These are phyloP conservation scores for Dacryopinax spathularia DNA, from an alignment of 768 basidiomycete genomes.

Conservation along the genomic window DNA sequence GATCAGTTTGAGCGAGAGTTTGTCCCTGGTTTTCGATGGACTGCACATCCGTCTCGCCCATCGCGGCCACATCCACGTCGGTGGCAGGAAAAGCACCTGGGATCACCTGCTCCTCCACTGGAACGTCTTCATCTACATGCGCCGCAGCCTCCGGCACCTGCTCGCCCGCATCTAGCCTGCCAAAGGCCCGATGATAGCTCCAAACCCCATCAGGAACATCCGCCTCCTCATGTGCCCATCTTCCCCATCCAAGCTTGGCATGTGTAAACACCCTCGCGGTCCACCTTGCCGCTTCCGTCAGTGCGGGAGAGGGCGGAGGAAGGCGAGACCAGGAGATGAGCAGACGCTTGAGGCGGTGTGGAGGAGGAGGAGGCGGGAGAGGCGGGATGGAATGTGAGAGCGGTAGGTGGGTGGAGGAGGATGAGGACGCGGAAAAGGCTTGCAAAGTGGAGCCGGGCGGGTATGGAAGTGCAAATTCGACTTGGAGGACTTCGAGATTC, in stretches of 20 bases:
- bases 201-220: not conserved
- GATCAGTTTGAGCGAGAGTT: too few species aligned
- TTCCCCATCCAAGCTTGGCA: not conserved
- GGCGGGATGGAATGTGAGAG: not conserved
- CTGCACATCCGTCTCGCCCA: too few species aligned
- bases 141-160: too few species aligned
- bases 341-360: not conserved
- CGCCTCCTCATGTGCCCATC: not conserved
- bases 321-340: slow-evolving; percentile 1
- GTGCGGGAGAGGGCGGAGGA: not conserved
- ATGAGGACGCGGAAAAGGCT: not conserved
- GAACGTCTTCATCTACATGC: too few species aligned
- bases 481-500: not conserved
- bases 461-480: not conserved
- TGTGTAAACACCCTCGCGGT: not conserved
- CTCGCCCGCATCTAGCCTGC: not conserved
- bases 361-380: not conserved
- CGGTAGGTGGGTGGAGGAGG: not conserved
- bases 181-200: not conserved
- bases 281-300: not conserved
- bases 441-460: not conserved
- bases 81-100: too few species aligned
- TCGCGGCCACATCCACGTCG: too few species aligned
- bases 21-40: too few species aligned
- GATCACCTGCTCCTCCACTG: too few species aligned